Conservation (phyloP, 2,329 filamentous ascomycete genomes). For the Bipolaris oryzae region DNA sequence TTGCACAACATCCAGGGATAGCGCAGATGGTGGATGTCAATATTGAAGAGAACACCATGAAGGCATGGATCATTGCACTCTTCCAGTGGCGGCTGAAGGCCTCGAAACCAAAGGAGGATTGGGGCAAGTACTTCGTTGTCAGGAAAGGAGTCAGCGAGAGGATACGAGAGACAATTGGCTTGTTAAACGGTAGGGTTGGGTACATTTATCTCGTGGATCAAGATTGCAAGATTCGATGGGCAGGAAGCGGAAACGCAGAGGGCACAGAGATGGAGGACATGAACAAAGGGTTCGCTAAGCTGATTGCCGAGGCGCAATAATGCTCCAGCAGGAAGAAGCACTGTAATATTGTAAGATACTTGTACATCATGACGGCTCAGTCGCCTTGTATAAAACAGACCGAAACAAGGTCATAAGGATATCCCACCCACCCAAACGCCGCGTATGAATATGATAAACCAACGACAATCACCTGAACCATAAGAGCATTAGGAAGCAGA, state of each 20-base stretch:
- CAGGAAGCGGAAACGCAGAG: slow-evolving; percentile 75
- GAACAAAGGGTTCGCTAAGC: slow-evolving; percentile 65
- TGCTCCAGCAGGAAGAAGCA: background rate
- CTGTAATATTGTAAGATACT: slow-evolving; percentile 24
- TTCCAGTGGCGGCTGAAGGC: slow-evolving; percentile 60
- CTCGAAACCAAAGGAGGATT: slow-evolving; percentile 57
- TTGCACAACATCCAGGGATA: slow-evolving; percentile 59
- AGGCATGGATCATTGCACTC: slow-evolving; percentile 61
- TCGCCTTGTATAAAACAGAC: slow-evolving; percentile 21
- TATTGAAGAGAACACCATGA: slow-evolving; percentile 78
- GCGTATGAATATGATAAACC: slow-evolving; percentile 9
- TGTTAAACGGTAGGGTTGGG: slow-evolving; percentile 89
- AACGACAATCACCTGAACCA: slow-evolving; percentile 52
- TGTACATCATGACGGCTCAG: slow-evolving; percentile 38
- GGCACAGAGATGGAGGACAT: slow-evolving; percentile 70
- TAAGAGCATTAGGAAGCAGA: slow-evolving; percentile 87
- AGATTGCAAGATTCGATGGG: slow-evolving; percentile 91
- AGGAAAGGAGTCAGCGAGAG: slow-evolving; percentile 61
- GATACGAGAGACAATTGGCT: slow-evolving; percentile 64
- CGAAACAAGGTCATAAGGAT: slow-evolving; percentile 33
- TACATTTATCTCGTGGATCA: slow-evolving; percentile 92
- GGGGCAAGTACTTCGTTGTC: slow-evolving; percentile 65
- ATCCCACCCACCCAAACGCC: slow-evolving; percentile 36
- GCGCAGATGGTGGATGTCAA: slow-evolving; percentile 88
- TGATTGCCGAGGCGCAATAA: slow-evolving; percentile 55